Evolutionary conservation across 495 filamentous ascomycete species (phyloP), one percentile per base, ranked within the genome.

Genomic region (Niebla homalea): DNA sequence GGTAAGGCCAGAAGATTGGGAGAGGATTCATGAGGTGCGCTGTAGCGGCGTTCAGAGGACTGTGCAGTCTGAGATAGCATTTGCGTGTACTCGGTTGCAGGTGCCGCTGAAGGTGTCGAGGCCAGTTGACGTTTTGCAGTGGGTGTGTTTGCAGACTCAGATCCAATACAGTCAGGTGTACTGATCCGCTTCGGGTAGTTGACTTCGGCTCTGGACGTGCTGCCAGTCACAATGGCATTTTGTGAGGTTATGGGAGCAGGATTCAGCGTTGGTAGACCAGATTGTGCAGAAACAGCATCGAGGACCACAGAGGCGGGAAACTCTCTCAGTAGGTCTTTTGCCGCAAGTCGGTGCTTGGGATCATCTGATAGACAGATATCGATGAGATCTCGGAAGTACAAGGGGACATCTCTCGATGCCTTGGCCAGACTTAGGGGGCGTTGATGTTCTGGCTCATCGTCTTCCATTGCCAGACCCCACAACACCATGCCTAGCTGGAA

Each of bases 401-500:
- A 65, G 2, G 80, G 80, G 5, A 83, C 67, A 7, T 67, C 53
- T 16, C 73, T 67, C 39, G 54, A 49, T 1, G 62, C 57, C 18
- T 66, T 57, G 35, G 76, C 59, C 32, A 56, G 22, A 15, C 63
- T 58, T 50, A 97, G 64, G 1, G 92, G 92, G n/a, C 86, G 75
- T 45, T 83, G 76, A 16, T 77, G 72, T 62, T 98, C 92, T 4
- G 92, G 92, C 57, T 98, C 92, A 57, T 96, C 92, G 36, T 87
- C 76, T 53, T 86, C 77, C 55, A 80, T 85, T 3, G 87, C 89
- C 35, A 98, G 68, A 7, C 87, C 89, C 88, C 90, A 98, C 3
- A 98, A 72, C 1, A 94, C 90, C 93, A 98, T 98, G 22, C 92
- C 92, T 3, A 97, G 72, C 59, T 98, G 92, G 59, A 81, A 98